Conservation (phyloP, 2,329 filamentous ascomycete genomes). For the Chaetomiaceae sp. region DNA sequence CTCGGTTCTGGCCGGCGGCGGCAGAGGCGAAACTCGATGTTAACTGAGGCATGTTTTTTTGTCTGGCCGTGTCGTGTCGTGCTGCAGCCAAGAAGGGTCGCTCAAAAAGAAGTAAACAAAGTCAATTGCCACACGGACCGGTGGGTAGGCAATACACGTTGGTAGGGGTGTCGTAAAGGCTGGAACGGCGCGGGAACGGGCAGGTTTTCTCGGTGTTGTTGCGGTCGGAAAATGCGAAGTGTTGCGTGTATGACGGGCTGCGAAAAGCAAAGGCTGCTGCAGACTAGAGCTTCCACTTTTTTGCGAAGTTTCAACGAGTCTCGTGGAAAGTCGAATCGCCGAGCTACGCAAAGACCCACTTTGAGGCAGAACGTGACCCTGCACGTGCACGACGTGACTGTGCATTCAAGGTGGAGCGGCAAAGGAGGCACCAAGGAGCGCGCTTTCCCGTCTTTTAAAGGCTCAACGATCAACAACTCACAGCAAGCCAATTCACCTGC, state of each 20-base stretch:
- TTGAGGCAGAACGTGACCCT: conserved; percentile 17
- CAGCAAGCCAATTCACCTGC: too few species aligned
- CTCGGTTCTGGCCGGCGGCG: conserved; percentile 67
- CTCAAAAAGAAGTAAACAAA: not conserved
- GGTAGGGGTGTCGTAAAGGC: not conserved
- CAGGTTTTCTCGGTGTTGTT: not conserved
- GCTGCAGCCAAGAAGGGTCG: not conserved
- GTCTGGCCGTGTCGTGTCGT: conserved; percentile 15
- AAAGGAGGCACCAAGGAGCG: too few species aligned
- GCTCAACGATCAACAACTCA: too few species aligned
- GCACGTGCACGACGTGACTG: too few species aligned
- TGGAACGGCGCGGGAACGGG: not conserved
- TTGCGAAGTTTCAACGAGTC: conserved; percentile 25
- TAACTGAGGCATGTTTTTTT: conserved; percentile 69
- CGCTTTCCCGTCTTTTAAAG: too few species aligned
- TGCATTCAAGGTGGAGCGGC: too few species aligned
- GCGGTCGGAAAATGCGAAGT: conserved; percentile 10
- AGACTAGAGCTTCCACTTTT: conserved; percentile 20
- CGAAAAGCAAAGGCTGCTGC: too few species aligned
- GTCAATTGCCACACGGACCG: conserved; percentile 12
- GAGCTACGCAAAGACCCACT: conserved; percentile 13
- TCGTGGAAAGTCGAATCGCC: conserved; percentile 23
- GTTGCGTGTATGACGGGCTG: too few species aligned
- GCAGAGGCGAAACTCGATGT: conserved; percentile 80
- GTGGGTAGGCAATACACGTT: not conserved